Conservation (phyloP, 192 early-diverging fungal species). For the Rhizoclosmatium globosum region DNA sequence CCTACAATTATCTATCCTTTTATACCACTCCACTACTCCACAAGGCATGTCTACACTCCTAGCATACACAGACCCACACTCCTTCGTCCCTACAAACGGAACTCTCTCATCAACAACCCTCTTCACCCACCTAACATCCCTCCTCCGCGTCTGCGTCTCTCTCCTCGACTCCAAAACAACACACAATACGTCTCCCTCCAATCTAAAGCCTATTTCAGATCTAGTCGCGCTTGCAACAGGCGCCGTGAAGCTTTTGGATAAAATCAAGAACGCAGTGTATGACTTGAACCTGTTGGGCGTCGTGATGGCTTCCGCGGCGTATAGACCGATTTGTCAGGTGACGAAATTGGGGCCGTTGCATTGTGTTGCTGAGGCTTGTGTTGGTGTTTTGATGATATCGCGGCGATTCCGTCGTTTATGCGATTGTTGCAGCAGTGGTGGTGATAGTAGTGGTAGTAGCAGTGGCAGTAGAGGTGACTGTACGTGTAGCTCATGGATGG, state of each 20-base stretch:
- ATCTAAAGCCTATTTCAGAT: background rate
- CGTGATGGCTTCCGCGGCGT: background rate
- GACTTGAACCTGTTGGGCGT: constrained; percentile 22
- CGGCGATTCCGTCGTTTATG: no score
- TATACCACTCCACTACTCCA: background rate
- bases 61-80: background rate
- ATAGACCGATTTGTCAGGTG: background rate
- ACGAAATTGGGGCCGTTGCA: background rate
- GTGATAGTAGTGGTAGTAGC: no score
- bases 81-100: background rate
- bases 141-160: background rate
- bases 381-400: no score
- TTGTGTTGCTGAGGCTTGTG: background rate
- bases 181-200: background rate
- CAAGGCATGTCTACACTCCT: background rate
- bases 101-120: background rate
- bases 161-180: background rate
- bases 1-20: background rate
- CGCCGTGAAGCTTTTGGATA: background rate
- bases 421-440: no score
- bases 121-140: background rate
- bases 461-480: no score
- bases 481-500: no score
- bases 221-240: background rate
- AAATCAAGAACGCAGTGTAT: constrained; percentile 18